A percentile compares a stretch with the other conserved stretches of the same genome.
Conservation (phyloP, 352 stramenopile species). For the Thalassiosira hispida region DNA sequence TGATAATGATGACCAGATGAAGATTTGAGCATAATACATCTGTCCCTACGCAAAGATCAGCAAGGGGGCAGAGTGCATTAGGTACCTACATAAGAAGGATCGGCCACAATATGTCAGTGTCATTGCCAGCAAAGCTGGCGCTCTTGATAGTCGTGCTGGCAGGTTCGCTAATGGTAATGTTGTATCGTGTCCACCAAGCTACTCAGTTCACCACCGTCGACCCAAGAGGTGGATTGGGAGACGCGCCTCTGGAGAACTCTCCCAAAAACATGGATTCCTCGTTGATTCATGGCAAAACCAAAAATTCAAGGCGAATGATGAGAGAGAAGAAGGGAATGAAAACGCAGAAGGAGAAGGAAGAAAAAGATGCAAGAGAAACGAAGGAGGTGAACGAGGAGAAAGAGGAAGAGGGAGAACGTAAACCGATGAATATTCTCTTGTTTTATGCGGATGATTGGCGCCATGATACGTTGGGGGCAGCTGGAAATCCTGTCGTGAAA, state of each 20-base stretch:
- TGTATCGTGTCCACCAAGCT: conserved; percentile 30
- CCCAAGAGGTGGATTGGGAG: conserved; percentile 5
- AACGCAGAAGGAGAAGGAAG: neutral
- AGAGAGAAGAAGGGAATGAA: neutral
- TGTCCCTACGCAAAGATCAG: too few species aligned
- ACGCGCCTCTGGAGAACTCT: conserved; percentile 5
- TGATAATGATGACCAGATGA: too few species aligned
- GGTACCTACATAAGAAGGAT: too few species aligned
- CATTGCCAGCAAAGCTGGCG: conserved; percentile 33
- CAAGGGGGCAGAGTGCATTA: too few species aligned
- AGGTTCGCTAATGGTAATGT: conserved; percentile 13
- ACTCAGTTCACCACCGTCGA: conserved; percentile 20
- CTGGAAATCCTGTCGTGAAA: conserved; percentile 63
- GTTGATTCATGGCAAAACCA: neutral
- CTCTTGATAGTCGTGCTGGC: conserved; percentile 25
- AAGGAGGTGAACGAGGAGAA: conserved; percentile 36
- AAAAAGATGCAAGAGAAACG: neutral
- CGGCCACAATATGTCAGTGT: neutral
- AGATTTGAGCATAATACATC: too few species aligned
- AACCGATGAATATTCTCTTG: conserved; percentile 76
- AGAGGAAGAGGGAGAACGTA: conserved; percentile 37
- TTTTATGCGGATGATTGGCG: conserved; percentile 82
- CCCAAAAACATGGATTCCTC: neutral
- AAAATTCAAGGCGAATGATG: neutral
- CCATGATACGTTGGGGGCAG: conserved; percentile 60